Percentiles rank a stretch among this genome's conserved stretches.
Conservation (phyloP, 2,329 filamentous ascomycete genomes). For the Colletotrichum sp. region DNA sequence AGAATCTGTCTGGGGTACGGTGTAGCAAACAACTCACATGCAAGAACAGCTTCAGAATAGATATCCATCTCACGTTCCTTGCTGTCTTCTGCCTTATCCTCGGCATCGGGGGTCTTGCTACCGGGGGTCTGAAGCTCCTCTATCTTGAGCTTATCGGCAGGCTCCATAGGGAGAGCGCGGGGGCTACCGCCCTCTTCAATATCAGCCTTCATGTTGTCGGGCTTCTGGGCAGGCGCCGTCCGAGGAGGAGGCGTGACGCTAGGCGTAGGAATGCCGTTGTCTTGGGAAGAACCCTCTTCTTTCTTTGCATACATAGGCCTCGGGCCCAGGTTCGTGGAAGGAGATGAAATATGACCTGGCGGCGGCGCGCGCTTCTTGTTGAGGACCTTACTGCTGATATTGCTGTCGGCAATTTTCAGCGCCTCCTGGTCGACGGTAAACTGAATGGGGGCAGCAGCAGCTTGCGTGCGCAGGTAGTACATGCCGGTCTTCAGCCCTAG, state of each 20-base stretch:
- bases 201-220: constrained; percentile 78
- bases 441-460: constrained; percentile 94
- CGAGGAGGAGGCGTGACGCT: constrained; percentile 68
- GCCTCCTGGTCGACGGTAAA: constrained; percentile 99
- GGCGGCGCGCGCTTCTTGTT: constrained; percentile 74
- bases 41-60: constrained; percentile 89
- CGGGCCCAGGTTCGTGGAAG: constrained; percentile 61
- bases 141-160: constrained; percentile 62
- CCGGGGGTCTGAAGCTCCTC: constrained; percentile 66
- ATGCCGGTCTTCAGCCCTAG: constrained; percentile 99
- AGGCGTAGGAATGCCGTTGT: constrained; percentile 72
- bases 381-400: constrained; percentile 67
- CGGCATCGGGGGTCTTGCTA: constrained; percentile 65
- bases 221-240: constrained; percentile 61
- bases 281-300: constrained; percentile 51
- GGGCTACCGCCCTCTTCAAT: constrained; percentile 79
- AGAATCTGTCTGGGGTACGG: constrained; percentile 23
- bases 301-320: constrained; percentile 68
- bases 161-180: constrained; percentile 77
- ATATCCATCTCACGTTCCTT: constrained; percentile 87
- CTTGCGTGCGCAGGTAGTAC: constrained; percentile 99
- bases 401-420: constrained; percentile 85
- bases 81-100: constrained; percentile 75
- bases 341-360: constrained; percentile 60
- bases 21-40: constrained; percentile 65